Percentiles rank a stretch among this genome's conserved stretches.
Evolutionary conservation across 768 basidiomycete species (phyloP).

Genomic region (Hirschioporus abietinus): DNA sequence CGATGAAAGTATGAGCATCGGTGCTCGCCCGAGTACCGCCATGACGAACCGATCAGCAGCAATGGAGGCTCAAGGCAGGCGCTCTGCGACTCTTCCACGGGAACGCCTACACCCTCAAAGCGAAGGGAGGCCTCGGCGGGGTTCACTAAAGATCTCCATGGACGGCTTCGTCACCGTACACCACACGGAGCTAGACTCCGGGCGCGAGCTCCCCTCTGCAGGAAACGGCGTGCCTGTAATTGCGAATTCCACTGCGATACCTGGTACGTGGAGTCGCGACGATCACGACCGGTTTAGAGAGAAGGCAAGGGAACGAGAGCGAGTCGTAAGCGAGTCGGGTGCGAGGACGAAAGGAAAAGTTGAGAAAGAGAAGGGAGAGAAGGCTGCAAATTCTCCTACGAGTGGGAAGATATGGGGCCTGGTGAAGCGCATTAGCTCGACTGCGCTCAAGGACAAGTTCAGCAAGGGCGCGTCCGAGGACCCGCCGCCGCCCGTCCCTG

Average conservation of each 20-base stretch:
- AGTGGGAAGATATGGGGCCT: slow-evolving; percentile 55
- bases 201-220: background rate
- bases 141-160: background rate
- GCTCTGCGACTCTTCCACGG: background rate
- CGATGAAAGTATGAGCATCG: background rate
- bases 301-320: background rate
- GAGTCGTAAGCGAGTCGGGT: background rate
- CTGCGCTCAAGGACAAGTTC: slow-evolving; percentile 56
- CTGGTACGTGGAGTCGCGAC: background rate
- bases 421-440: slow-evolving; percentile 65
- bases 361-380: slow-evolving; percentile 1
- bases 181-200: background rate
- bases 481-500: slow-evolving; percentile 52
- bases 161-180: background rate
- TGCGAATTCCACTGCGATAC: background rate
- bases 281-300: background rate
- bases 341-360: background rate
- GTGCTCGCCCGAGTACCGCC: background rate
- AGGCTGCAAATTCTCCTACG: background rate
- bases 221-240: background rate
- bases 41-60: background rate
- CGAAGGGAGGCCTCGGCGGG: background rate
- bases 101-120: background rate
- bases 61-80: background rate
- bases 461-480: slow-evolving; percentile 14